Evolutionary conservation across 192 early-diverging fungal genomes (phyloP).

Genomic region (Phlyctochytrium arcticum): DNA sequence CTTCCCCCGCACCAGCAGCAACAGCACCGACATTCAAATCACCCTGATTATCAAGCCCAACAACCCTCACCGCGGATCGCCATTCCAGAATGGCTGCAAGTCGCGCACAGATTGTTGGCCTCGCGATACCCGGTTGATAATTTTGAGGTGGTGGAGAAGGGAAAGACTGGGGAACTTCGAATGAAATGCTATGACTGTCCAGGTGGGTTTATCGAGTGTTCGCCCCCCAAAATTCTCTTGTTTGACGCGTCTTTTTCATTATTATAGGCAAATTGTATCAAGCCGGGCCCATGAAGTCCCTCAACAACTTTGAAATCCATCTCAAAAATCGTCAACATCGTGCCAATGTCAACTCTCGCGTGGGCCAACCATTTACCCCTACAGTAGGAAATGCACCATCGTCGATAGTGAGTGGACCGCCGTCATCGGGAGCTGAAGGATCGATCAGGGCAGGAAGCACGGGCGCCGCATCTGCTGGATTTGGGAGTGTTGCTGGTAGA

Average conservation of each 20-base stretch:
- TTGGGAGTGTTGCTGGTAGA: no score
- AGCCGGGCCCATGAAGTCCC: constrained; percentile 38
- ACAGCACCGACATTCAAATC: no score
- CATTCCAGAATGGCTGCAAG: constrained; percentile 33
- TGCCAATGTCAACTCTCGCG: constrained; percentile 11
- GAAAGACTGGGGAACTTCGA: constrained; percentile 27
- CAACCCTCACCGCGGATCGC: no score
- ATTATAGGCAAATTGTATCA: constrained; percentile 43
- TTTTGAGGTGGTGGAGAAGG: constrained; percentile 42
- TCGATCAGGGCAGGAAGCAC: no score
- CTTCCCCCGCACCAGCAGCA: no score
- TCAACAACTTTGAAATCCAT: constrained; percentile 52
- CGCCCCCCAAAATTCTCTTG: neutral
- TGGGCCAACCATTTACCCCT: no score
- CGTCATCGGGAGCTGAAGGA: no score
- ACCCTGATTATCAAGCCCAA: no score
- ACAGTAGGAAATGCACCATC: no score
- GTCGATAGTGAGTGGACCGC: no score
- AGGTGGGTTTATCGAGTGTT: constrained; percentile 1
- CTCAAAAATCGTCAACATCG: constrained; percentile 38
- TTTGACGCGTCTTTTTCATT: neutral
- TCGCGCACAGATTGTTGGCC: constrained; percentile 21
- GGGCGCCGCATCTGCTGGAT: no score
- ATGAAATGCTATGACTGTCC: constrained; percentile 48
- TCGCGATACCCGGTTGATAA: constrained; percentile 42